Conservation (phyloP, 176 grass and related monocot genomes). For the Canna indica region DNA sequence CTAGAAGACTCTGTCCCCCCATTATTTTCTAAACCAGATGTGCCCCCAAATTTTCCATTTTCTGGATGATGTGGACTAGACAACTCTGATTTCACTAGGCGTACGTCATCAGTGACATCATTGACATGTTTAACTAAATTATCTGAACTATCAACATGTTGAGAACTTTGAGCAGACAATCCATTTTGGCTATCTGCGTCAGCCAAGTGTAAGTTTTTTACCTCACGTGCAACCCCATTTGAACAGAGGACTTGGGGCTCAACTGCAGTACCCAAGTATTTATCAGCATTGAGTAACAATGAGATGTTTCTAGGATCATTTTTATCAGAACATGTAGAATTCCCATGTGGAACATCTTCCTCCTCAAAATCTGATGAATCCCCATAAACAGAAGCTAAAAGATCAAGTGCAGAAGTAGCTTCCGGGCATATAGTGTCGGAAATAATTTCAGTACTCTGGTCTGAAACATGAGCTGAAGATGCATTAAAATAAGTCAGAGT, state of each 20-base stretch:
- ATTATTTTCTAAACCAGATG: background rate
- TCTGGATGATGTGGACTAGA: background rate
- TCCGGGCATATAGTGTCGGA: conserved; percentile 29
- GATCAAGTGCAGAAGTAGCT: conserved; percentile 57
- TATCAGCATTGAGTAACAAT: conserved; percentile 5
- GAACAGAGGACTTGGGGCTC: conserved; percentile 8
- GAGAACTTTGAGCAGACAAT: conserved; percentile 21
- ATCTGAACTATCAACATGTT: background rate
- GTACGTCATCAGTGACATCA: background rate
- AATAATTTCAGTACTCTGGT: conserved; percentile 31
- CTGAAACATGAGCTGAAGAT: conserved; percentile 43
- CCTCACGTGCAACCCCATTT: conserved; percentile 19
- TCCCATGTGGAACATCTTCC: conserved; percentile 33
- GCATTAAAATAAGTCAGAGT: background rate
- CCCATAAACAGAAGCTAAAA: conserved; percentile 81
- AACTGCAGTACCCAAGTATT: conserved; percentile 18
- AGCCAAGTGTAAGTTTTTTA: conserved; percentile 22
- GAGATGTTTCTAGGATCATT: conserved; percentile 22
- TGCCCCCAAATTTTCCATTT: background rate
- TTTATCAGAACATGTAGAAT: conserved; percentile 22
- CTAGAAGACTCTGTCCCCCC: conserved; percentile 1
- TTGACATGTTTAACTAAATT: background rate
- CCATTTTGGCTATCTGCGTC: conserved; percentile 26
- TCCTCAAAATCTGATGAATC: conserved; percentile 55
- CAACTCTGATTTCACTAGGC: background rate